Evolutionary conservation across 192 early-diverging fungal species (phyloP).

Genomic region (Podila minutissima): DNA sequence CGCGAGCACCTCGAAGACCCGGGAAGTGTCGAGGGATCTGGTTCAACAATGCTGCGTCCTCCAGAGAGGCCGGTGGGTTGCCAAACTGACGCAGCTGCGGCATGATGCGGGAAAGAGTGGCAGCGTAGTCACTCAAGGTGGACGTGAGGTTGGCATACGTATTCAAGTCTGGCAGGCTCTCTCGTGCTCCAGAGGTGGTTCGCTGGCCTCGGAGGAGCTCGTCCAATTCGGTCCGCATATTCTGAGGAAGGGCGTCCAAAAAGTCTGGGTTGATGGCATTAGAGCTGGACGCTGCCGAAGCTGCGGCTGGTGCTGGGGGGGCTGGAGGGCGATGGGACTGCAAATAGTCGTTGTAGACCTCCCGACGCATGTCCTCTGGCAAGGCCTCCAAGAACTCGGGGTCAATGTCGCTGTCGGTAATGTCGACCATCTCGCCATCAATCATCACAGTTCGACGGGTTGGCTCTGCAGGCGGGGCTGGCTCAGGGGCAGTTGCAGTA

Average conservation of each 20-base stretch:
- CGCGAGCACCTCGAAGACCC: constrained; percentile 53
- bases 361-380: constrained; percentile 92
- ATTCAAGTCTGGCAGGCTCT: background rate
- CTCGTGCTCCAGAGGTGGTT: constrained; percentile 5
- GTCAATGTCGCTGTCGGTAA: constrained; percentile 95
- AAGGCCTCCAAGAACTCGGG: constrained; percentile 92
- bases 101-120: constrained; percentile 63
- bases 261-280: constrained; percentile 82
- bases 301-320: constrained; percentile 22
- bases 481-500: background rate
- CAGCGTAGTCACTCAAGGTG: constrained; percentile 57
- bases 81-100: constrained; percentile 63
- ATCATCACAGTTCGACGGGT: constrained; percentile 73
- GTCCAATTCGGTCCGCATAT: constrained; percentile 90
- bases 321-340: constrained; percentile 50
- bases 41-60: constrained; percentile 58
- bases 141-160: background rate
- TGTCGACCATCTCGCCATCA: constrained; percentile 84
- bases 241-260: constrained; percentile 88
- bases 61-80: constrained; percentile 50
- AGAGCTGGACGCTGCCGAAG: constrained; percentile 31
- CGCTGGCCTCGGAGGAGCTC: constrained; percentile 64
- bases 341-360: constrained; percentile 88
- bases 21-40: constrained; percentile 24
- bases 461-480: constrained; percentile 10